These are phyloP conservation scores for Fomitopsis pinicola DNA, from an alignment of 1,284 basidiomycete genomes.

Conservation along the genomic window DNA sequence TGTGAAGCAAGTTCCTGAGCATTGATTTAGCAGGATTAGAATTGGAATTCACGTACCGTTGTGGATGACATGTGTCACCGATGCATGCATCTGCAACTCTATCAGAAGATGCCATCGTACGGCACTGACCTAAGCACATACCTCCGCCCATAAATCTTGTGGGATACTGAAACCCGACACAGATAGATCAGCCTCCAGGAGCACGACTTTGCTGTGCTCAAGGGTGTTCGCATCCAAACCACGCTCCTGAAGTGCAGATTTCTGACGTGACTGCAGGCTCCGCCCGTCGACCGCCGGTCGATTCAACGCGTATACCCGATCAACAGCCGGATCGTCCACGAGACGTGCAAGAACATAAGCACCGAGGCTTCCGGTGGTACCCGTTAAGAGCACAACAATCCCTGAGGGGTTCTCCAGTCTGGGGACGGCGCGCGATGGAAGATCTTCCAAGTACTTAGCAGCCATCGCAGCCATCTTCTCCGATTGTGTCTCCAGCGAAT, in stretches of 20 bases:
- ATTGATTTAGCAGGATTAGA: no score
- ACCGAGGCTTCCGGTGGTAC: conserved; percentile 32
- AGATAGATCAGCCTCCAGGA: conserved; percentile 25
- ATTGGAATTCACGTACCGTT: conserved; percentile 9
- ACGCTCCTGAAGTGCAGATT: conserved; percentile 17
- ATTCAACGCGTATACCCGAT: conserved; percentile 28
- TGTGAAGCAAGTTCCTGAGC: conserved; percentile 24
- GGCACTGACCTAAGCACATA: conserved; percentile 6
- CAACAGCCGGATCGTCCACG: conserved; percentile 14
- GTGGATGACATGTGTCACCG: conserved; percentile 28
- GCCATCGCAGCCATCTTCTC: conserved; percentile 26
- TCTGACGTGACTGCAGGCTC: conserved; percentile 19
- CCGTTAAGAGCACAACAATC: conserved; percentile 28
- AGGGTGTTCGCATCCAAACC: conserved; percentile 21
- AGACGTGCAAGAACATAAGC: conserved; percentile 25
- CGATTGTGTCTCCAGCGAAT: conserved; percentile 6
- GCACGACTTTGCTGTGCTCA: conserved; percentile 20
- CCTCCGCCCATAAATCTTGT: conserved; percentile 20
- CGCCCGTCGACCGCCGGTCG: conserved; percentile 12
- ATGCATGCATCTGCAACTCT: conserved; percentile 13
- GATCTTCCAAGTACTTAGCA: conserved; percentile 26
- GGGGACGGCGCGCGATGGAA: conserved; percentile 14
- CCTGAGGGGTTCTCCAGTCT: neutral
- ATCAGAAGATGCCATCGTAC: conserved; percentile 5
- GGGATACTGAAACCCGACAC: conserved; percentile 20